These are phyloP conservation scores for Thielaviopsis ethacetica DNA, from an alignment of 2,329 filamentous ascomycete genomes.

Conservation along the genomic window DNA sequence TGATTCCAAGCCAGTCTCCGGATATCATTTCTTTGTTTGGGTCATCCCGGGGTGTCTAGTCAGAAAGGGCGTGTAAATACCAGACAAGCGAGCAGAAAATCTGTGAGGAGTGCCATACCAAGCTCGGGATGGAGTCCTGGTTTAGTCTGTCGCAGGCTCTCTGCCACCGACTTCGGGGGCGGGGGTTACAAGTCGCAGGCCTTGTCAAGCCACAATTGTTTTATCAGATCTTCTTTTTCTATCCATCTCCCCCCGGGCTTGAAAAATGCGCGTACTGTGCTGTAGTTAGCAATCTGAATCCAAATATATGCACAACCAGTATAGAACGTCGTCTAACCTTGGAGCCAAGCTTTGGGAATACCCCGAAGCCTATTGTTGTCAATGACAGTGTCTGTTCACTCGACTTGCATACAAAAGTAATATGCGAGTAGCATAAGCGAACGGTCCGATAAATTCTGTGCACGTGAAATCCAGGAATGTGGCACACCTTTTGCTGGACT, in stretches of 20 bases:
- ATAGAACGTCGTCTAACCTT: background rate
- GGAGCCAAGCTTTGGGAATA: background rate
- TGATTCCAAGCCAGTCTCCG: background rate
- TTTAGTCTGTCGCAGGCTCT: background rate
- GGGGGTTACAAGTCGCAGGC: background rate
- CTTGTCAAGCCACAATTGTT: background rate
- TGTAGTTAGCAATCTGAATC: background rate
- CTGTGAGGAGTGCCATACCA: background rate
- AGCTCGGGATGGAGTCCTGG: background rate
- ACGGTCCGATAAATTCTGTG: background rate
- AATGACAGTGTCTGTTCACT: background rate
- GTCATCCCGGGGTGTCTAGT: background rate
- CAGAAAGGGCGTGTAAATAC: background rate
- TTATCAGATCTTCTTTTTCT: background rate
- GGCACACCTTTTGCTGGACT: background rate
- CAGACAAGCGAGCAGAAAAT: background rate
- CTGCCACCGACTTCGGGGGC: background rate
- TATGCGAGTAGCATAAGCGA: background rate
- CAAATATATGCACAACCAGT: background rate
- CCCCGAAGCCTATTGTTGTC: background rate
- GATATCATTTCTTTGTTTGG: background rate
- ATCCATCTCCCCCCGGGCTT: background rate
- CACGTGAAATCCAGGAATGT: background rate
- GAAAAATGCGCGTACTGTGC: background rate
- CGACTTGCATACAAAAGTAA: background rate